Evolutionary conservation across 2,329 filamentous ascomycete genomes (phyloP).

Genomic region (Zelopaecilomyces penicillatus): DNA sequence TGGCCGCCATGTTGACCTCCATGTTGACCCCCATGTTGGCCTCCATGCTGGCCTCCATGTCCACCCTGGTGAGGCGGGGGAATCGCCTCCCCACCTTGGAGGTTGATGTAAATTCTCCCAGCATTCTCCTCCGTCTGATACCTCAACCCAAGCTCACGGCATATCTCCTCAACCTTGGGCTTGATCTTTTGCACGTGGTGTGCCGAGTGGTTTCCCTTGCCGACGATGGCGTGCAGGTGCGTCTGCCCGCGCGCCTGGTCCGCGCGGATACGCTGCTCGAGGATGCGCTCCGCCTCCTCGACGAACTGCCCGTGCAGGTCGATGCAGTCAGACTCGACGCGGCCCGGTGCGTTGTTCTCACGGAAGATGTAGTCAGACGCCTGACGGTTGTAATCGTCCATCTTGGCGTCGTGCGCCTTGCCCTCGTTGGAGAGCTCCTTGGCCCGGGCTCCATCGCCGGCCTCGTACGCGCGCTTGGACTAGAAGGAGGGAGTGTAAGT

Average conservation of each 20-base stretch:
- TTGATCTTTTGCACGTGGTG: constrained; percentile 89
- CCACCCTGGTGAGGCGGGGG: constrained; percentile 32
- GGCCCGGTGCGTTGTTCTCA: constrained; percentile 76
- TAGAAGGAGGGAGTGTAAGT: constrained; percentile 14
- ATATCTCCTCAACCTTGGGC: constrained; percentile 84
- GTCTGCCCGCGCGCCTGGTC: constrained; percentile 65
- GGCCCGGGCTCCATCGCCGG: constrained; percentile 74
- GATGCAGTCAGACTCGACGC: constrained; percentile 72
- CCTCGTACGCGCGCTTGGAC: constrained; percentile 73
- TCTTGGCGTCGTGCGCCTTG: constrained; percentile 73
- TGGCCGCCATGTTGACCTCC: constrained; percentile 19
- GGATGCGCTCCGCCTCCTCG: constrained; percentile 85
- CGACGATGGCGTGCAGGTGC: constrained; percentile 90
- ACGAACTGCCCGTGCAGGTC: constrained; percentile 93
- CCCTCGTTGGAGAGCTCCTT: constrained; percentile 78
- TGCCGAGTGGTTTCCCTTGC: constrained; percentile 81
- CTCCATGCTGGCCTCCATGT: constrained; percentile 28
- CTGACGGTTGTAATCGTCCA: constrained; percentile 84
- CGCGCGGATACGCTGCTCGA: constrained; percentile 76
- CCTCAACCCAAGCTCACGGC: constrained; percentile 71
- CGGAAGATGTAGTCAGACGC: constrained; percentile 92
- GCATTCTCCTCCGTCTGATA: constrained; percentile 83
- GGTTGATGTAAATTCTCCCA: constrained; percentile 79
- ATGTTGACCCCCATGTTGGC: constrained; percentile 19
- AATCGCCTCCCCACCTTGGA: constrained; percentile 62